phyloP scores from a whole-genome alignment of 257 asterid genomes.

The Nicotiana knightiana region DNA sequence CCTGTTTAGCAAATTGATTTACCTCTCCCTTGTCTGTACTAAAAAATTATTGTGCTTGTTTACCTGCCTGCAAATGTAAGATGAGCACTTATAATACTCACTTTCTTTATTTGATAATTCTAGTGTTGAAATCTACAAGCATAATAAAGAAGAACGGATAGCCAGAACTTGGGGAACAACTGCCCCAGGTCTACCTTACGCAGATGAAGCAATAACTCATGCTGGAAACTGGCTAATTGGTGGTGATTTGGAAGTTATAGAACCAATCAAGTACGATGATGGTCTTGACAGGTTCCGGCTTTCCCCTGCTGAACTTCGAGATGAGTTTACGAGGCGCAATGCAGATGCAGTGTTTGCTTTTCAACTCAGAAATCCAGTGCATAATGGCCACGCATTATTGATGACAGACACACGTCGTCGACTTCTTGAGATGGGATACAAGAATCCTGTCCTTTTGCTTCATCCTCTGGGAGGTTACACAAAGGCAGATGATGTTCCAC shows the following conservation, averaged over 20 bases:
- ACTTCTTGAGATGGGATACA: slow-evolving; percentile 86
- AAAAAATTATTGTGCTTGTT: neutral
- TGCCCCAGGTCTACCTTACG: slow-evolving; percentile 83
- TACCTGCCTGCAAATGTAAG: neutral
- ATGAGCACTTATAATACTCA: neutral
- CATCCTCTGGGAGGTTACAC: slow-evolving; percentile 90
- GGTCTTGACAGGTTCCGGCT: slow-evolving; percentile 79
- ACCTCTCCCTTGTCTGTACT: neutral
- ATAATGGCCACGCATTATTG: slow-evolving; percentile 83
- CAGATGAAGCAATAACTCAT: slow-evolving; percentile 50
- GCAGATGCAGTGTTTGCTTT: slow-evolving; percentile 96
- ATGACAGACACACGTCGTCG: slow-evolving; percentile 92
- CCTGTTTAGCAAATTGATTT: neutral
- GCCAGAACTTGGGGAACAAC: slow-evolving; percentile 98
- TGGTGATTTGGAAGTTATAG: slow-evolving; percentile 78
- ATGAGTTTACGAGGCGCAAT: slow-evolving; percentile 59
- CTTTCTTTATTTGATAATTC: slow-evolving; percentile 15
- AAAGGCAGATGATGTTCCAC: slow-evolving; percentile 95
- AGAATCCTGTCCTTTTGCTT: slow-evolving; percentile 78
- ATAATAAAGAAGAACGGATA: slow-evolving; percentile 85
- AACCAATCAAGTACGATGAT: slow-evolving; percentile 62
- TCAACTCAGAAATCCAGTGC: slow-evolving; percentile 95
- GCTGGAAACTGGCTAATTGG: slow-evolving; percentile 94
- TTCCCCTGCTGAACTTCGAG: slow-evolving; percentile 74
- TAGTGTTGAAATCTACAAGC: slow-evolving; percentile 86